phyloP scores from a whole-genome alignment of 1,139 yeast species.

The Yamadazyma oceani region DNA sequence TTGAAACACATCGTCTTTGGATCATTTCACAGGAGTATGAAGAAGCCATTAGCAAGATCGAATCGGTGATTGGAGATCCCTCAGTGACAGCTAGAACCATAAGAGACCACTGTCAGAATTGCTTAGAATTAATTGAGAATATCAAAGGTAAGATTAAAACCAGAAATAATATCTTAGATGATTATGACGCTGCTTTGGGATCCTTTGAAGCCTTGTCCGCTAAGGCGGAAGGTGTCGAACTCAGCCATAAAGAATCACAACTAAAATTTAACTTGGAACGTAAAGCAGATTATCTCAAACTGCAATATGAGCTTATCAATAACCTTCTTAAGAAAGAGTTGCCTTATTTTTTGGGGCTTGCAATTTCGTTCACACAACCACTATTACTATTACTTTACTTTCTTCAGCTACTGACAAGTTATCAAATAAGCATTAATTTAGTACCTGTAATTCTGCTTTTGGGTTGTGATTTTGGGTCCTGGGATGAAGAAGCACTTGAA shows the following conservation, averaged over 20 bases:
- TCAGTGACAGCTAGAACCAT: neutral
- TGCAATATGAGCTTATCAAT: slow-evolving; percentile 32
- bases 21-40: slow-evolving; percentile 18
- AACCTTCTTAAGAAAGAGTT: slow-evolving; percentile 36
- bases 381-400: slow-evolving; percentile 9
- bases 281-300: slow-evolving; percentile 27
- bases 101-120: slow-evolving; percentile 4
- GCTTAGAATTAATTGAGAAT: slow-evolving; percentile 22
- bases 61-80: slow-evolving; percentile 3
- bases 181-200: slow-evolving; percentile 33
- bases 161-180: slow-evolving; percentile 34
- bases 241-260: slow-evolving; percentile 32
- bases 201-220: slow-evolving; percentile 25
- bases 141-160: slow-evolving; percentile 28
- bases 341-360: slow-evolving; percentile 36
- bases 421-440: slow-evolving; percentile 19
- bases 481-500: neutral
- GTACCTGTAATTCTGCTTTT: slow-evolving; percentile 1
- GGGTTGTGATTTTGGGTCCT: neutral
- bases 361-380: slow-evolving; percentile 15
- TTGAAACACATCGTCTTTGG: slow-evolving; percentile 20
- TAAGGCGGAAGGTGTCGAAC: slow-evolving; percentile 21
- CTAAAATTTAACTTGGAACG: slow-evolving; percentile 31
- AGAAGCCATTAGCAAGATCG: slow-evolving; percentile 13
- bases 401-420: slow-evolving; percentile 27